phyloP scores from a whole-genome alignment of 495 filamentous ascomycete genomes.

The Recurvomyces mirabilis region DNA sequence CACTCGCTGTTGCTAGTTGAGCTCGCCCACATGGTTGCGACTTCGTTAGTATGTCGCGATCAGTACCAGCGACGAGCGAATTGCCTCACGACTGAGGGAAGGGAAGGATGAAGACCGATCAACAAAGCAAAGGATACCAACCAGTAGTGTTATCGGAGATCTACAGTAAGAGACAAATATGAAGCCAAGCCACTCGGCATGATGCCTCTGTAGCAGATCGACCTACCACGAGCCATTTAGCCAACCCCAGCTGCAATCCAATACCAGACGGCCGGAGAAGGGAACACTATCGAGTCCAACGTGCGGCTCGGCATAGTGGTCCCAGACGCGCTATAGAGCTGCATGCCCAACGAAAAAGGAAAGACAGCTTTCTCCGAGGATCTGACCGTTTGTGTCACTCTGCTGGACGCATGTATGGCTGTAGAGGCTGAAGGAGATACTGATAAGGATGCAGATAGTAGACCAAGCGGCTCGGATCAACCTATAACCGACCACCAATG shows the following conservation, averaged over 20 bases:
- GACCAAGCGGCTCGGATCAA: not conserved
- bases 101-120: too few relatives aligned
- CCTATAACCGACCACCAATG: not conserved
- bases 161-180: not conserved
- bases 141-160: not conserved
- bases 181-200: not conserved
- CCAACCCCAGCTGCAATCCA: too few relatives aligned
- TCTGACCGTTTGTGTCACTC: not conserved
- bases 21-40: not conserved
- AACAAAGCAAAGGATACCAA: not conserved
- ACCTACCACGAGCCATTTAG: too few relatives aligned
- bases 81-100: not conserved
- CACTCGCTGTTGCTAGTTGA: conserved; percentile 26
- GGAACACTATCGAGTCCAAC: not conserved
- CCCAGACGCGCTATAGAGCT: not conserved
- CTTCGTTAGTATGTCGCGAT: too few relatives aligned
- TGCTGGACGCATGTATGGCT: not conserved
- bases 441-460: not conserved
- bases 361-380: conserved; percentile 1
- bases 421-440: too few relatives aligned
- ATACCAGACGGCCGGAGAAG: conserved; percentile 1
- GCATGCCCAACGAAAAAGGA: conserved; percentile 3
- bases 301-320: not conserved
- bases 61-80: not conserved
- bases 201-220: not conserved